Conservation (phyloP, 164 flowering plant species). For the Liriodendron chinense region DNA sequence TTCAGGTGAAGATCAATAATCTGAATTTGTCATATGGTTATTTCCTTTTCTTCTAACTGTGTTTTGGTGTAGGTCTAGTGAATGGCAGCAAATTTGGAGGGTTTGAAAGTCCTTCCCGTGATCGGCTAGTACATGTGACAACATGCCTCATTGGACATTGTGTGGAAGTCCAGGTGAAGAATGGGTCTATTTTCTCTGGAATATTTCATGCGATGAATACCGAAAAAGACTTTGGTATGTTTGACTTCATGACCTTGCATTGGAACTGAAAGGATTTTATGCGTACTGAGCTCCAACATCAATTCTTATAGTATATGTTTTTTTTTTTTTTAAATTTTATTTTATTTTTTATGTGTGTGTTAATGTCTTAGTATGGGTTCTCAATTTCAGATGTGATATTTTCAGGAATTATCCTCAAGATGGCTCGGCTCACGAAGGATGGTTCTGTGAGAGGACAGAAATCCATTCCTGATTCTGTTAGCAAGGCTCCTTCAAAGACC, state of each 20-base stretch:
- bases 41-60: conserved; percentile 4
- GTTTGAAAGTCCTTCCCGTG: conserved; percentile 54
- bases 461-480: conserved; percentile 37
- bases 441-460: conserved; percentile 53
- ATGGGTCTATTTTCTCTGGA: conserved; percentile 83
- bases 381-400: not conserved
- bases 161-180: conserved; percentile 89
- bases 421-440: conserved; percentile 78
- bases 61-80: conserved; percentile 29
- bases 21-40: not conserved
- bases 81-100: conserved; percentile 45
- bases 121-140: conserved; percentile 66
- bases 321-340: not conserved
- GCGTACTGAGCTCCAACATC: not conserved
- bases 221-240: conserved; percentile 88
- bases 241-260: not conserved
- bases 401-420: conserved; percentile 77
- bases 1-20: conserved; percentile 39
- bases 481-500: conserved; percentile 63
- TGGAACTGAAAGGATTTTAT: not conserved
- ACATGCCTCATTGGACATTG: conserved; percentile 83
- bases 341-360: too few species aligned
- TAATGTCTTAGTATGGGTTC: not conserved
- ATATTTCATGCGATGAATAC: conserved; percentile 72
- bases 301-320: not conserved